Base-by-base conservation (phyloP, 2,329 filamentous ascomycete species). In the Diaporthe sp. region DNA sequence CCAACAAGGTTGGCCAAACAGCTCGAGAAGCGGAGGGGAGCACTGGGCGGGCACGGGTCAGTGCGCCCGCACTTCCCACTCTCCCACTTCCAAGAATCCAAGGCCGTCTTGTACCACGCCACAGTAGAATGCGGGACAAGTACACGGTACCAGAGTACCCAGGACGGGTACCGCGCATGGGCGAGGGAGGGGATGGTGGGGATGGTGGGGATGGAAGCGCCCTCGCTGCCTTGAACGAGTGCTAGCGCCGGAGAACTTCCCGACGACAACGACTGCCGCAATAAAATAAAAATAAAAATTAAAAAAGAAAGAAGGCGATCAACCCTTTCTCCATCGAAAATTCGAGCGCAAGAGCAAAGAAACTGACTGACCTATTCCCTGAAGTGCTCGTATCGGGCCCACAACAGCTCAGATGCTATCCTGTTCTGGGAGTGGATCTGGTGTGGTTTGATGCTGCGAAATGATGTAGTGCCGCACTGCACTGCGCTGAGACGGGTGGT, bases 191-290 rank as follows among this genome's bases (percentile, higher is more conserved):
- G 30, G 28, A 40, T 17, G 50, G 47, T 52, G 64, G 47, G 45
- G 64, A 40, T 68, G 64, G 64, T 28, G 64, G 47, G 45, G 64
- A 68, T 54, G 45, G 33, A 54, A 40, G 4, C 47, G 47, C n/a
- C 60, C 64, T 67, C 64, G 64, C 33, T 68, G 45, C 64, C 64
- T 68, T 68, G 64, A 68, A 68, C 64, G 30, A 45, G 55, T 38
- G 30, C 66, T 74, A 74, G 72, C 72, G 66, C 57, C 72, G 72
- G 72, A 71, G 72, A 64, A 61, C 19, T 74, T 64, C 64, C 72
- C 72, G 72, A 66, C 66, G 33, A 71, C 72, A 60, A 74, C 61
- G 57, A 60, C 71, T 9, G 54, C 38, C 45, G 70, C 69, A 47
- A 47, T 8, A 50, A 25, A n/a, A n/a, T n/a, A n/a, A n/a, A n/a